These are phyloP conservation scores for Moringa oleifera DNA, from an alignment of 345 rosid species.

Conservation along the genomic window DNA sequence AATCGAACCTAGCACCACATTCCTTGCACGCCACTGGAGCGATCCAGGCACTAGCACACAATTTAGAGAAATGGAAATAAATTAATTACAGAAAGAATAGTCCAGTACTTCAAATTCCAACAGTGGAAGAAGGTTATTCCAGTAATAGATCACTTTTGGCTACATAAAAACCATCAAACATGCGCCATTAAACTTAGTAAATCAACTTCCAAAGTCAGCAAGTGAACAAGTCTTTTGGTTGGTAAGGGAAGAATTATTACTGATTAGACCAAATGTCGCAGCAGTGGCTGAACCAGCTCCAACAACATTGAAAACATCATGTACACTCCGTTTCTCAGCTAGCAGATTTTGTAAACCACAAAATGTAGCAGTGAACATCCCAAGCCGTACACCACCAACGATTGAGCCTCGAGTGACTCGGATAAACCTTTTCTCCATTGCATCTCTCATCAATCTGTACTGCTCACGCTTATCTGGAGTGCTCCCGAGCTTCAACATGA, in stretches of 20 bases:
- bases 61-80: neutral
- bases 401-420: conserved; percentile 87
- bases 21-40: conserved; percentile 73
- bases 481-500: conserved; percentile 93
- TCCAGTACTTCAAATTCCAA: neutral
- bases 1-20: conserved; percentile 72
- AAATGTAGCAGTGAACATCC: conserved; percentile 85
- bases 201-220: neutral
- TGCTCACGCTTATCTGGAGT: conserved; percentile 88
- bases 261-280: conserved; percentile 74
- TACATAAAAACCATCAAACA: neutral
- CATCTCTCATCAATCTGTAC: conserved; percentile 83
- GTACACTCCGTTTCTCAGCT: conserved; percentile 74
- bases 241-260: conserved; percentile 32
- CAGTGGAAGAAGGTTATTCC: too few species aligned
- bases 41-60: conserved; percentile 75
- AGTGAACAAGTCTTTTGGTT: neutral
- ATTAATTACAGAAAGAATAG: neutral
- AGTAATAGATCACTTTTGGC: neutral
- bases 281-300: conserved; percentile 98
- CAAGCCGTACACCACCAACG: conserved; percentile 87
- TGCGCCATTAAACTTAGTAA: neutral
- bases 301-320: conserved; percentile 71
- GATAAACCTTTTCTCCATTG: conserved; percentile 88
- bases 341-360: conserved; percentile 69